Conservation (phyloP, 768 basidiomycete genomes). For the Lactarius akahatsu region DNA sequence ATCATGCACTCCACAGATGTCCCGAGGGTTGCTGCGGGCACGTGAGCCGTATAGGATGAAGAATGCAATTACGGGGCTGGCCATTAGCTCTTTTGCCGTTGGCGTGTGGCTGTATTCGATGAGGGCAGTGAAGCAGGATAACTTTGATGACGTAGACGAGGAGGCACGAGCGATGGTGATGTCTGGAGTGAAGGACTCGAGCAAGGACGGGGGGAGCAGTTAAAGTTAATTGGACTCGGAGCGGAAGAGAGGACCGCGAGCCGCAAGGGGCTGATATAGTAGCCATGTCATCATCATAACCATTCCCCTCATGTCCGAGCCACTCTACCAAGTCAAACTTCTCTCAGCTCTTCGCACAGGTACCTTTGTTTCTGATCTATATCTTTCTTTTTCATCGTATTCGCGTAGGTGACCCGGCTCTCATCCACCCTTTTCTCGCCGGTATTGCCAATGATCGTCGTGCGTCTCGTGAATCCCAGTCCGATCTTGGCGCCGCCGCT, state of each 20-base stretch:
- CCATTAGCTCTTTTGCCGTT: constrained; percentile 69
- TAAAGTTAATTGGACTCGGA: constrained; percentile 48
- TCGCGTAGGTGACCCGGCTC: constrained; percentile 63
- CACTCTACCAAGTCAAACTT: constrained; percentile 45
- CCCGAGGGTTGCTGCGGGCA: constrained; percentile 83
- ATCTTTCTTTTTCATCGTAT: neutral
- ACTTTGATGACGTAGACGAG: constrained; percentile 44
- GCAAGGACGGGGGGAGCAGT: constrained; percentile 30
- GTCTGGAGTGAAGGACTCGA: constrained; percentile 16
- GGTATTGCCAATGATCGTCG: constrained; percentile 70
- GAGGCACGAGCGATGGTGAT: constrained; percentile 47
- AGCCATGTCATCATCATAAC: neutral
- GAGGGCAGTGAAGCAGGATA: constrained; percentile 42
- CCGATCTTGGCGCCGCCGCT: constrained; percentile 71
- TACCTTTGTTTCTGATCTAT: constrained; percentile 11
- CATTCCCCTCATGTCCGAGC: constrained; percentile 29
- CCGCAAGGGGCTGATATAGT: constrained; percentile 27
- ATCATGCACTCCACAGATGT: constrained; percentile 43
- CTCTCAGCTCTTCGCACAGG: constrained; percentile 44
- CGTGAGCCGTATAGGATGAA: constrained; percentile 76
- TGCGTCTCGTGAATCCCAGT: constrained; percentile 45
- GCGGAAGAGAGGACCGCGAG: constrained; percentile 69
- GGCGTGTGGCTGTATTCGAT: constrained; percentile 94
- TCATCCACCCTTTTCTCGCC: constrained; percentile 78
- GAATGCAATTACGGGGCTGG: constrained; percentile 76